Percentiles rank a stretch among this genome's conserved stretches.
phyloP scores from a whole-genome alignment of 768 basidiomycete genomes.

The Boletellus emodensis region DNA sequence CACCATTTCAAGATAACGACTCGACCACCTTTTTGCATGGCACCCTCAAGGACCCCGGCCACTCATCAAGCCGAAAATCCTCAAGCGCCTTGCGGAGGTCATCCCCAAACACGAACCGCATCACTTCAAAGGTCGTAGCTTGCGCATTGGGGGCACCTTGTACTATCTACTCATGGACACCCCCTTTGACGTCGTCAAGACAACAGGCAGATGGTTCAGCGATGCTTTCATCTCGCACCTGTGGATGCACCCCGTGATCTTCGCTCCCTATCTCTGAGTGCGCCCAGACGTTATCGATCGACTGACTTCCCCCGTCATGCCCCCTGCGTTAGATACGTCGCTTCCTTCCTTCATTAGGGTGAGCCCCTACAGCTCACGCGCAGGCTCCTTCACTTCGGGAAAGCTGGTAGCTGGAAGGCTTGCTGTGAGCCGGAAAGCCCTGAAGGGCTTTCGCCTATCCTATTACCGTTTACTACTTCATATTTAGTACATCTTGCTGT shows the following conservation, averaged over 20 bases:
- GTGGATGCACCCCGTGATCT: not conserved
- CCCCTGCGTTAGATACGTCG: too few species aligned
- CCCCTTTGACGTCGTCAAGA: not conserved
- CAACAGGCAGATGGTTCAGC: not conserved
- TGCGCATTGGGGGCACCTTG: not conserved
- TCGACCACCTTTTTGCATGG: conserved; percentile 2
- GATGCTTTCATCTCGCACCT: not conserved
- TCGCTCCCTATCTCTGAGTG: not conserved
- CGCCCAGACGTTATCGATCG: too few species aligned
- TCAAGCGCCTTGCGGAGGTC: not conserved
- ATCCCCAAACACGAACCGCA: not conserved
- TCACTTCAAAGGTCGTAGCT: not conserved
- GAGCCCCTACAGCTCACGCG: too few species aligned
- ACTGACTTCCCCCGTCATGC: too few species aligned
- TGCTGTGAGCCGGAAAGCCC: too few species aligned
- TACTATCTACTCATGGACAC: not conserved
- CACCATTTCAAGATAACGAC: not conserved
- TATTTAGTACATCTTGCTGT: too few species aligned
- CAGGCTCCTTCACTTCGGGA: too few species aligned
- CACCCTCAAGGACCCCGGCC: not conserved
- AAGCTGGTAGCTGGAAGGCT: too few species aligned
- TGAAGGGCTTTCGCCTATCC: too few species aligned
- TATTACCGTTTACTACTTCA: too few species aligned
- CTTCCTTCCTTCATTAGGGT: too few species aligned
- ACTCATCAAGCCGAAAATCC: not conserved